phyloP scores from a whole-genome alignment of 2,329 filamentous ascomycete species.

The Xylariaceae sp. region DNA sequence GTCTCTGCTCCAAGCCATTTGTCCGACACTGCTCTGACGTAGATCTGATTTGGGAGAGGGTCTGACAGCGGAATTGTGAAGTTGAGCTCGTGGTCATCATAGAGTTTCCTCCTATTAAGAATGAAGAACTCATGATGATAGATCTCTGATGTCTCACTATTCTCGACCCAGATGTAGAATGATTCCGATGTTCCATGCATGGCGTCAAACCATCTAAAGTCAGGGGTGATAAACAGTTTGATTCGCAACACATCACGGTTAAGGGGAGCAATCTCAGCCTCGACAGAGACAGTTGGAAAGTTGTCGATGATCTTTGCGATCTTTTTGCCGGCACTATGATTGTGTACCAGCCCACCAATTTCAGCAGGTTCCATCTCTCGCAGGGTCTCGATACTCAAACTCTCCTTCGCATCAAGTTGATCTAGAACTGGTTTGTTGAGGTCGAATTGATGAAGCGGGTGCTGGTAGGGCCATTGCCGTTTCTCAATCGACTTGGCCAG shows the following conservation, averaged over 20 bases:
- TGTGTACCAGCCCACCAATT: constrained; percentile 87
- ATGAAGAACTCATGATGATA: constrained; percentile 98
- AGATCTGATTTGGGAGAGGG: constrained; percentile 91
- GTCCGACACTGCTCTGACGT: constrained; percentile 90
- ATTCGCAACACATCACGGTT: constrained; percentile 95
- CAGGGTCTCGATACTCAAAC: constrained; percentile 73
- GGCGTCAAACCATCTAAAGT: constrained; percentile 92
- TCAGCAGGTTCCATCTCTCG: constrained; percentile 91
- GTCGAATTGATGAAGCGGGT: constrained; percentile 93
- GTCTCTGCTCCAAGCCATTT: constrained; percentile 96
- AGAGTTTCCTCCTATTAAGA: constrained; percentile 79
- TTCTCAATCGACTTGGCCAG: constrained; percentile 97
- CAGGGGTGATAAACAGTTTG: constrained; percentile 77
- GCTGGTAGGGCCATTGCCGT: constrained; percentile 89
- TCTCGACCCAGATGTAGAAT: constrained; percentile 99
- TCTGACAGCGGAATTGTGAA: constrained; percentile 96
- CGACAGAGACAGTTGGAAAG: constrained; percentile 87
- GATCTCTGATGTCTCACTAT: constrained; percentile 94
- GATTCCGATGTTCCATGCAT: constrained; percentile 92
- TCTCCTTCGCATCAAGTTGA: constrained; percentile 78
- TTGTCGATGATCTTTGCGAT: constrained; percentile 79
- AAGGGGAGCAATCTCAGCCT: constrained; percentile 90
- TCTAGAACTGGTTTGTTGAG: constrained; percentile 77
- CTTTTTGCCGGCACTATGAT: constrained; percentile 78
- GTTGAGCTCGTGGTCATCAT: constrained; percentile 95